A percentile compares a stretch with the other conserved stretches of the same genome.
Evolutionary conservation across 1,284 basidiomycete genomes (phyloP).

Genomic region (Papiliotrema flavescens): DNA sequence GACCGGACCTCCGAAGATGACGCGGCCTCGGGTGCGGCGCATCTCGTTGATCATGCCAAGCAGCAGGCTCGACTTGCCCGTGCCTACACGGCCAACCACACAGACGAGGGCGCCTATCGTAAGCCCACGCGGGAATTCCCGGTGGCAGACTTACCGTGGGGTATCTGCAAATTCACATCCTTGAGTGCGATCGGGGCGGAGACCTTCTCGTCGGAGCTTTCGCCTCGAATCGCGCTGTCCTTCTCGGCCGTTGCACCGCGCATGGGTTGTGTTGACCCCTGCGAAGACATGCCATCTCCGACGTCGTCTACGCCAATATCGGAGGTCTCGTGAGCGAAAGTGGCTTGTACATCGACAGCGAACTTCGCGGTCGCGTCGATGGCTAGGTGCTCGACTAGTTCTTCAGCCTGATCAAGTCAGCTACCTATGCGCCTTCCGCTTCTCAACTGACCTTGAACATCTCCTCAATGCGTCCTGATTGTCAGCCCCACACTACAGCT

Average conservation of each 20-base stretch:
- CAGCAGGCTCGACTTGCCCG: slow-evolving; percentile 55
- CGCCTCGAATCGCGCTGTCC: slow-evolving; percentile 10
- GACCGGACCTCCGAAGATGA: slow-evolving; percentile 60
- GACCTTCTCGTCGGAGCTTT: not conserved
- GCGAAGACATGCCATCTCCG: no score
- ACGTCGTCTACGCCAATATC: no score
- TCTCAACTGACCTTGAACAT: slow-evolving; percentile 55
- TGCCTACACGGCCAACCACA: slow-evolving; percentile 36
- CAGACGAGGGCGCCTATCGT: slow-evolving; percentile 25
- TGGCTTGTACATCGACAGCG: no score
- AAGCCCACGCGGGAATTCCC: not conserved
- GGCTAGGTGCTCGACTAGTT: slow-evolving; percentile 56
- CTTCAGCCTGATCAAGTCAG: slow-evolving; percentile 53
- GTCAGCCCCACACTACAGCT: not conserved
- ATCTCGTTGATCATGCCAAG: slow-evolving; percentile 72
- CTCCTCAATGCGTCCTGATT: slow-evolving; percentile 54
- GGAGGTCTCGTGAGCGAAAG: no score
- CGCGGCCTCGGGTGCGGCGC: slow-evolving; percentile 59
- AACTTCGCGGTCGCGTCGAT: slow-evolving; percentile 47
- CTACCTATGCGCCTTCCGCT: not conserved
- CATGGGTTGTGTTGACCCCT: no score
- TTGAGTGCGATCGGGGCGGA: slow-evolving; percentile 56
- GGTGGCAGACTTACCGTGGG: slow-evolving; percentile 31
- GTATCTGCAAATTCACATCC: slow-evolving; percentile 60
- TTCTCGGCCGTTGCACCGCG: no score